Evolutionary conservation across 1,284 basidiomycete genomes (phyloP).

Genomic region (Irpex sp.): DNA sequence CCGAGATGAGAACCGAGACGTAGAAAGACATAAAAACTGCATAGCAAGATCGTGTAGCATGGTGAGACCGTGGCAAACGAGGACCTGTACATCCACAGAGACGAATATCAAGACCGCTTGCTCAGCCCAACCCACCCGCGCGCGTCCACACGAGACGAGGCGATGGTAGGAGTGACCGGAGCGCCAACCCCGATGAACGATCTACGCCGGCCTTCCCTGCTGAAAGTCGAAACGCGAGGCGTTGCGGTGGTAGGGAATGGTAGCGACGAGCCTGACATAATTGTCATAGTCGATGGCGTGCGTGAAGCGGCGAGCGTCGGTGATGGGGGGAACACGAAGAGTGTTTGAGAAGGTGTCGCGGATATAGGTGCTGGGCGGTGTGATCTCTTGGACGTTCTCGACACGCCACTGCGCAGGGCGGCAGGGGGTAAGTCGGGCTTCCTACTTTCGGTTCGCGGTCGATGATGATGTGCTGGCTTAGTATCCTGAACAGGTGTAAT

Average conservation of each 20-base stretch:
- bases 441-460: slow-evolving; percentile 48
- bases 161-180: slow-evolving; percentile 73
- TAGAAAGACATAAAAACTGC: not conserved
- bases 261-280: slow-evolving; percentile 56
- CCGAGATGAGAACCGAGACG: not conserved
- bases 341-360: slow-evolving; percentile 61
- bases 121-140: slow-evolving; percentile 67
- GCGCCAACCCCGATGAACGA: slow-evolving; percentile 69
- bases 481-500: slow-evolving; percentile 25
- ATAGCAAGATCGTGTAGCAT: not conserved
- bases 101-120: slow-evolving; percentile 17
- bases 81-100: too few relatives aligned
- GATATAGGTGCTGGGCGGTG: slow-evolving; percentile 22
- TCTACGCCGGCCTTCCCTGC: slow-evolving; percentile 53
- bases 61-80: not conserved
- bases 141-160: slow-evolving; percentile 76
- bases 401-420: slow-evolving; percentile 29
- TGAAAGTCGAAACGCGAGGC: slow-evolving; percentile 71
- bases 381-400: slow-evolving; percentile 5
- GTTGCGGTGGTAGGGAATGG: slow-evolving; percentile 62
- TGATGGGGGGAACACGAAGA: slow-evolving; percentile 82
- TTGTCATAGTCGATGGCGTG: slow-evolving; percentile 71
- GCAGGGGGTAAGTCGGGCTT: slow-evolving; percentile 54
- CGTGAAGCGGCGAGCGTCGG: slow-evolving; percentile 54
- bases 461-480: slow-evolving; percentile 26